Percentiles rank a stretch among this genome's conserved stretches.
phyloP scores from a whole-genome alignment of 2,329 filamentous ascomycete genomes.

The Fusarium cicatricum region DNA sequence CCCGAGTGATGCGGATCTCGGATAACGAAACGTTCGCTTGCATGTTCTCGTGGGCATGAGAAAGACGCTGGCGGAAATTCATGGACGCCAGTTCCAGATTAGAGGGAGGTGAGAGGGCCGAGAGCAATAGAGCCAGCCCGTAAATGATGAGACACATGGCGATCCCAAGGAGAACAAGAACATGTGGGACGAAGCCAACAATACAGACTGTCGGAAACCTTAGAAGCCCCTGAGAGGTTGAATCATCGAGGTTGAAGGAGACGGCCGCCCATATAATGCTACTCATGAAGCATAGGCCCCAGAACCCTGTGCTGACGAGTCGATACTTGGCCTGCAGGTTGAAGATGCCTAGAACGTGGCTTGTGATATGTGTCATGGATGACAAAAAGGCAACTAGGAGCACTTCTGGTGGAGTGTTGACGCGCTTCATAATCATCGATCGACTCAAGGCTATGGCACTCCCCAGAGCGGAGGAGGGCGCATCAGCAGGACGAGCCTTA shows the following conservation, averaged over 20 bases:
- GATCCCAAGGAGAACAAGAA: slow-evolving; percentile 86
- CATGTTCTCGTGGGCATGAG: slow-evolving; percentile 83
- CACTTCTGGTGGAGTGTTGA: slow-evolving; percentile 91
- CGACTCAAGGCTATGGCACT: slow-evolving; percentile 61
- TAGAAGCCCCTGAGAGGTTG: slow-evolving; percentile 71
- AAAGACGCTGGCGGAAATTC: slow-evolving; percentile 67
- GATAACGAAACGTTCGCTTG: slow-evolving; percentile 90
- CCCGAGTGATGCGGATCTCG: slow-evolving; percentile 79
- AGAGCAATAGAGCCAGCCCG: slow-evolving; percentile 75
- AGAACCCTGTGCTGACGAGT: slow-evolving; percentile 87
- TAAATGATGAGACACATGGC: slow-evolving; percentile 80
- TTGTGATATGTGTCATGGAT: slow-evolving; percentile 85
- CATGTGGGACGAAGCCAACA: slow-evolving; percentile 91
- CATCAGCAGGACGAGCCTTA: slow-evolving; percentile 51
- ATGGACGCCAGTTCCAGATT: slow-evolving; percentile 42
- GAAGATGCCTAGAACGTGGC: slow-evolving; percentile 82
- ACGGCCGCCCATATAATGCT: slow-evolving; percentile 81
- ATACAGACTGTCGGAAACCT: slow-evolving; percentile 95
- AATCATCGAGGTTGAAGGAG: slow-evolving; percentile 67
- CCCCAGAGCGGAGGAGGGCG: slow-evolving; percentile 32
- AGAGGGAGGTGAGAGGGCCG: slow-evolving; percentile 58
- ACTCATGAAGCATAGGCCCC: slow-evolving; percentile 89
- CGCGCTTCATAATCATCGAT: slow-evolving; percentile 75
- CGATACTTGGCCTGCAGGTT: slow-evolving; percentile 81
- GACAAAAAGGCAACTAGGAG: slow-evolving; percentile 89